A percentile compares a stretch with the other conserved stretches of the same genome.
Evolutionary conservation across 1,284 basidiomycete species (phyloP).

Genomic region (Naganishia albida): DNA sequence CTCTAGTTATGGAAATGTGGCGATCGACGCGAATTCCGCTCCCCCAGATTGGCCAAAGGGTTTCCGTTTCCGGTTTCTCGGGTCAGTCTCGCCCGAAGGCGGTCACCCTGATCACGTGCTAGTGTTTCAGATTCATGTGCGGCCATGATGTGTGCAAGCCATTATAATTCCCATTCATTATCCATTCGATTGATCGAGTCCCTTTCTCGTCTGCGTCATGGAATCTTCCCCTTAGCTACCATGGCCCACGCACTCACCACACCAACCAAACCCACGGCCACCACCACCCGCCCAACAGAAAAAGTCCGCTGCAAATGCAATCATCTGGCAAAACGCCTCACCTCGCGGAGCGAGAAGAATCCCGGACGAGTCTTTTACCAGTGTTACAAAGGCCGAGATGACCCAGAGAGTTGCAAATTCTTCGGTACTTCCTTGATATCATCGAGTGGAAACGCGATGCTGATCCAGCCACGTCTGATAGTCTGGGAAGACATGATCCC

Average conservation of each 20-base stretch:
- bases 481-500: slow-evolving; percentile 24
- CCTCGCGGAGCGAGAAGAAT: slow-evolving; percentile 20
- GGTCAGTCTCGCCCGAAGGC: not conserved
- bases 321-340: slow-evolving; percentile 10
- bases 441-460: no score
- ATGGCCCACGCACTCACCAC: slow-evolving; percentile 4
- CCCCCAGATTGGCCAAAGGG: no score
- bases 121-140: no score
- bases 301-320: slow-evolving; percentile 22
- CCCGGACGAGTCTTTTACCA: slow-evolving; percentile 22
- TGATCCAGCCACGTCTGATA: not conserved
- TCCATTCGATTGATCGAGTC: no score
- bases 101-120: no score
- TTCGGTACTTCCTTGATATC: slow-evolving; percentile 11
- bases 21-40: not conserved
- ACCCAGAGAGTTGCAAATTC: slow-evolving; percentile 19
- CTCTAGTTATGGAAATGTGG: no score
- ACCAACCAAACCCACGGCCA: not conserved
- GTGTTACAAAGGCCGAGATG: slow-evolving; percentile 20
- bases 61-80: no score
- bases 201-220: no score
- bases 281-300: not conserved
- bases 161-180: no score
- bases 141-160: no score
- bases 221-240: not conserved